Conservation (phyloP, 352 stramenopile species). For the Elongisporangium anandrum region DNA sequence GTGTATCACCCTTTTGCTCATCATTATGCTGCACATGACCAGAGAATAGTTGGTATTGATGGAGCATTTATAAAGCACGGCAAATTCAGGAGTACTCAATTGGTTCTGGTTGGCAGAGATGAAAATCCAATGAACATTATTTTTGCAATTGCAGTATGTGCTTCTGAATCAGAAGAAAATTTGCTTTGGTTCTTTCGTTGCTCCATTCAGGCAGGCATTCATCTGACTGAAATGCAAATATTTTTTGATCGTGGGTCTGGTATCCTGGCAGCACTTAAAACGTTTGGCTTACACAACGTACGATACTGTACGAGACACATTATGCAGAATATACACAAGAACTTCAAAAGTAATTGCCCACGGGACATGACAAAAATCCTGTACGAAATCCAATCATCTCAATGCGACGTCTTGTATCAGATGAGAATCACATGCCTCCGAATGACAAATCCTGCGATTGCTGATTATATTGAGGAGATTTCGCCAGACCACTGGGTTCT, state of each 20-base stretch:
- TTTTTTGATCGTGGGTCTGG: slow-evolving; percentile 8
- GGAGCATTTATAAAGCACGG: slow-evolving; percentile 6
- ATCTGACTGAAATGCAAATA: slow-evolving; percentile 3
- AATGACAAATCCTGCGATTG: slow-evolving; percentile 1
- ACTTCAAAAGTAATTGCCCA: slow-evolving; percentile 4
- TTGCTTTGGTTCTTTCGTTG: slow-evolving; percentile 8
- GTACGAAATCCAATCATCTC: slow-evolving; percentile 9
- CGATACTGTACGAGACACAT: slow-evolving; percentile 16
- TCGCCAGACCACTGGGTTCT: slow-evolving; percentile 9
- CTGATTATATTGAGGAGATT: slow-evolving; percentile 7
- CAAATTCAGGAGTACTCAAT: slow-evolving; percentile 3
- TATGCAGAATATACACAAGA: slow-evolving; percentile 4
- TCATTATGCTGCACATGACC: neutral
- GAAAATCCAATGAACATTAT: slow-evolving; percentile 10
- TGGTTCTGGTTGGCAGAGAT: slow-evolving; percentile 8
- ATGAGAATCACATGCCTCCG: slow-evolving; percentile 1
- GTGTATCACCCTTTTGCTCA: slow-evolving; percentile 6
- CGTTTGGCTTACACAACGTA: neutral
- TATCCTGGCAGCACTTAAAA: slow-evolving; percentile 3
- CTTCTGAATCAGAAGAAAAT: slow-evolving; percentile 5
- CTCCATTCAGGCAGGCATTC: neutral
- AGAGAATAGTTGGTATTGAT: slow-evolving; percentile 11
- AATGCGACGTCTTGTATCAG: slow-evolving; percentile 6
- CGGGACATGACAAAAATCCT: slow-evolving; percentile 5
- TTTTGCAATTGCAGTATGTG: slow-evolving; percentile 8